Evolutionary conservation across 306 rosid genomes (phyloP), one percentile per base, ranked within the genome.

Genomic region (Dalbergia oliveri): DNA sequence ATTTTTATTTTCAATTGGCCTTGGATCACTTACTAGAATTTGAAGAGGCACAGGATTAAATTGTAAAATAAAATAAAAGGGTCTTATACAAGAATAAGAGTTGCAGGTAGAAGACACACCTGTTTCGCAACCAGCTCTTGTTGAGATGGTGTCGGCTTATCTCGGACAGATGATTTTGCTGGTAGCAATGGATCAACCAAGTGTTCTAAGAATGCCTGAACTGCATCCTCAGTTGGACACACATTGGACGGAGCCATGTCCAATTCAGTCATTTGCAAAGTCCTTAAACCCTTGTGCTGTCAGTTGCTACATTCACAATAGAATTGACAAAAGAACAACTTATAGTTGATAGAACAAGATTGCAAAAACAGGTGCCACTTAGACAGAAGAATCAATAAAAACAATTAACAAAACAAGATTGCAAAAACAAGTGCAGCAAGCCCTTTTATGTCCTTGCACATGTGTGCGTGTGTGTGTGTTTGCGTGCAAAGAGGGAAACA

Each of bases 211-310:
- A 92, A 82, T 35, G 86, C 82, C 79, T 72, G 81, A 69, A 94
- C 5, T 34, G 96, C 96, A 47, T 94, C 96, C 80, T 94, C 94
- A 0, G 94, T 84, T 11, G 88, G 88, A 82, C 97, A 92, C 58
- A 83, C 83, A 18, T 83, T 90, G 6, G 72, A 58, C 13, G 69
- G 68, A 81, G 51, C 85, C 97, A 88, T 94, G 79, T 65, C 69
- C 59, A 76, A 35, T 73, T 11, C 10, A 26, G 41, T 35, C 43
- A 70, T 44, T 12, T 71, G 5, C 67, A 21, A 37, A 34, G 60
- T 23, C 35, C 49, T 47, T 47, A 34, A 12, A 80, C 76, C 37
- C 65, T 43, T 47, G 37, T 62, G 50, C 62, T 80, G 70, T 45
- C 76, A 62, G 9, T 61, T 60, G 65, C 54, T 72, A 76, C 62